Percentiles rank a stretch among this genome's conserved stretches.
phyloP scores from a whole-genome alignment of 345 rosid species.

The Hibiscus syriacus region DNA sequence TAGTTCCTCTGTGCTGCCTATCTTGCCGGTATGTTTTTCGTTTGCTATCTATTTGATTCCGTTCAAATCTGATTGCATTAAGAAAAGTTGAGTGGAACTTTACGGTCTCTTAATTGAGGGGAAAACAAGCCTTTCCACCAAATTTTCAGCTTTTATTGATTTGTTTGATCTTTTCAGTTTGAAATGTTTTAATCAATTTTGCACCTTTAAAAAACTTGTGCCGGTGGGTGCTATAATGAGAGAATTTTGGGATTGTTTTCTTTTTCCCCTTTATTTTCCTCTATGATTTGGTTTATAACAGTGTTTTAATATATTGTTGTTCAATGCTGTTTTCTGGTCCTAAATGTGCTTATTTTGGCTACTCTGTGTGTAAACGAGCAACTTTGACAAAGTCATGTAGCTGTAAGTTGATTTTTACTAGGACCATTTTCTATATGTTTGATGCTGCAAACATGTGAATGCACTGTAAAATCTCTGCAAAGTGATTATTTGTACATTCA shows the following conservation, averaged over 20 bases:
- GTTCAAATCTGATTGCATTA: background rate
- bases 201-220: background rate
- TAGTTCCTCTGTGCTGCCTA: slow-evolving; percentile 21
- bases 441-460: background rate
- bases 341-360: slow-evolving; percentile 23
- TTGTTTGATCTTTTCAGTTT: background rate
- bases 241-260: background rate
- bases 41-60: background rate
- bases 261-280: background rate
- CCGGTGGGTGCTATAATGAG: background rate
- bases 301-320: slow-evolving; percentile 2
- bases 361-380: slow-evolving; percentile 14
- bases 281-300: background rate
- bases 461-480: background rate
- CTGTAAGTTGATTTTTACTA: slow-evolving; percentile 34
- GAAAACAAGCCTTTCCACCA: background rate
- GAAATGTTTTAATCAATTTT: background rate
- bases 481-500: background rate
- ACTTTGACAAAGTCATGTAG: slow-evolving; percentile 23
- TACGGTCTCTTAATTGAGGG: background rate
- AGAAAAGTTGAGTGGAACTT: background rate
- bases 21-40: slow-evolving; percentile 29
- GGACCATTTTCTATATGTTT: background rate
- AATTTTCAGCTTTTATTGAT: background rate
- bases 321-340: too few species aligned